Evolutionary conservation across 202 grass and related monocot species (phyloP).

Genomic region (Schoenoplectus triqueter): DNA sequence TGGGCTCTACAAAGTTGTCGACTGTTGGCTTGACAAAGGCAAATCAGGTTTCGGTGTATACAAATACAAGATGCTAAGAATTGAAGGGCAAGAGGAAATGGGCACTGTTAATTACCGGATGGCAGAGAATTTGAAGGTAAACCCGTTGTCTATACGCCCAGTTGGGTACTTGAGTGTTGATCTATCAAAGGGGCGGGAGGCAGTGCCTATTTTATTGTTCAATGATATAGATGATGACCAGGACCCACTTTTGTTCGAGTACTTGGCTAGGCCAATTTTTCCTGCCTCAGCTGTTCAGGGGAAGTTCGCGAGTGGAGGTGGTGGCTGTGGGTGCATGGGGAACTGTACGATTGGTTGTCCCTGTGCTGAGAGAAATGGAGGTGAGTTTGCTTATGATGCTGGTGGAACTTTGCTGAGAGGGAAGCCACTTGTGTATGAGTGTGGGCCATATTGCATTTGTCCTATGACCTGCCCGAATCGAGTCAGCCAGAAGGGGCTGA

Average conservation of each 20-base stretch:
- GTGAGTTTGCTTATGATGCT: slow-evolving; percentile 79
- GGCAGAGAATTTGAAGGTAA: slow-evolving; percentile 72
- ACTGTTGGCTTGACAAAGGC: slow-evolving; percentile 78
- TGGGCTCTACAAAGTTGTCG: slow-evolving; percentile 91
- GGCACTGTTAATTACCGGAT: slow-evolving; percentile 66
- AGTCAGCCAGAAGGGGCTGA: slow-evolving; percentile 86
- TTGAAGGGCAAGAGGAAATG: slow-evolving; percentile 91
- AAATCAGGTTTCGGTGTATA: slow-evolving; percentile 89
- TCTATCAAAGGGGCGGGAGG: slow-evolving; percentile 81
- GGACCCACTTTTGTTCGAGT: slow-evolving; percentile 79
- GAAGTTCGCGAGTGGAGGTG: slow-evolving; percentile 63
- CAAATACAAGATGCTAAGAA: slow-evolving; percentile 89
- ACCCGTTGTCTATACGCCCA: slow-evolving; percentile 58
- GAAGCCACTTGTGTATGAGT: slow-evolving; percentile 88
- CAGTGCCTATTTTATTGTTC: slow-evolving; percentile 65
- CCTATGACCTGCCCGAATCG: slow-evolving; percentile 78
- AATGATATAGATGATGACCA: slow-evolving; percentile 87
- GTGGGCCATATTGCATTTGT: slow-evolving; percentile 78
- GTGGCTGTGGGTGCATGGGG: slow-evolving; percentile 65
- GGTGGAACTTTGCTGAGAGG: slow-evolving; percentile 66
- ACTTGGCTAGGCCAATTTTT: slow-evolving; percentile 72
- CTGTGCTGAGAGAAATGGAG: slow-evolving; percentile 75
- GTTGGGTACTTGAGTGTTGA: slow-evolving; percentile 85
- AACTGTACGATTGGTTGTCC: slow-evolving; percentile 77
- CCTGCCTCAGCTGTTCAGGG: slow-evolving; percentile 71